These are phyloP conservation scores for Aspergillus hortae DNA, from an alignment of 2,329 filamentous ascomycete genomes.

Conservation along the genomic window DNA sequence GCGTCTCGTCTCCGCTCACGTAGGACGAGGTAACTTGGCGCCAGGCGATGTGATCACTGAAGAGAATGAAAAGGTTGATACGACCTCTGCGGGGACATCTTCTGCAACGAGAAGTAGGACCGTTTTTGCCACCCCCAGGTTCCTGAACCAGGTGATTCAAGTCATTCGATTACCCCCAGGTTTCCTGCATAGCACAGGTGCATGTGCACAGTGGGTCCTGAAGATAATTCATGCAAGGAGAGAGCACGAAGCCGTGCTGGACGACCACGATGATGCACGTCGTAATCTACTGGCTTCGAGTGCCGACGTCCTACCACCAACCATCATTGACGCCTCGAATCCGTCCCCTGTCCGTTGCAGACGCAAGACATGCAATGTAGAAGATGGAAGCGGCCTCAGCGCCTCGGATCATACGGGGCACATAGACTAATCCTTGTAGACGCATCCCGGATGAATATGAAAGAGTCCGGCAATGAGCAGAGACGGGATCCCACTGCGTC, in stretches of 20 bases:
- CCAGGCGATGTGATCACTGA: neutral
- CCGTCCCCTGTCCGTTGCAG: neutral
- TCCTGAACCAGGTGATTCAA: neutral
- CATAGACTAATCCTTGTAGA: neutral
- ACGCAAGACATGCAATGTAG: neutral
- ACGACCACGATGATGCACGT: neutral
- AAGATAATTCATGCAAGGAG: neutral
- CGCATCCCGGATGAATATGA: neutral
- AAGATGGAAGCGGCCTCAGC: neutral
- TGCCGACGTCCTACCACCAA: neutral
- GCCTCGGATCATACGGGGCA: neutral
- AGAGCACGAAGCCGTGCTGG: neutral
- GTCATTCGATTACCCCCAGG: neutral
- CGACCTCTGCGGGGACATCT: neutral
- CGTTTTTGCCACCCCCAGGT: constrained; percentile 1
- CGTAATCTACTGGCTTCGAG: neutral
- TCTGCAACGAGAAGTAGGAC: neutral
- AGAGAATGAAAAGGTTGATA: neutral
- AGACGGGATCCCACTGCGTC: neutral
- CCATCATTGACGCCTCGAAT: neutral
- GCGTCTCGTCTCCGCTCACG: neutral
- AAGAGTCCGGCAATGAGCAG: neutral
- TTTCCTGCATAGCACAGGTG: neutral
- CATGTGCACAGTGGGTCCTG: neutral
- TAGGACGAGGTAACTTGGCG: neutral